phyloP scores from a whole-genome alignment of 371 early-diverging fungal genomes.

The Mucor velutinosus region DNA sequence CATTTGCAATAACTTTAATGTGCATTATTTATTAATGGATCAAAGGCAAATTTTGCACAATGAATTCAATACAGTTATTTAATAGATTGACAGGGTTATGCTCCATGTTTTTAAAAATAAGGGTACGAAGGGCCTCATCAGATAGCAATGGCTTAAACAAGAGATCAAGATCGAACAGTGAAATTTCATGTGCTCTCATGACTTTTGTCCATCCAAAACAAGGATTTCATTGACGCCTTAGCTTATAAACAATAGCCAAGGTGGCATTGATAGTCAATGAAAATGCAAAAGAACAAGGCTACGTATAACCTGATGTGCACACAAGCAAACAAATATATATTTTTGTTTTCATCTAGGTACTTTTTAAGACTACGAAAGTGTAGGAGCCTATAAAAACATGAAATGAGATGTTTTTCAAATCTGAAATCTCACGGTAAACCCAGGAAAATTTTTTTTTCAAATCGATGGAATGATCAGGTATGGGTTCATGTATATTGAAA shows the following conservation, averaged over 20 bases:
- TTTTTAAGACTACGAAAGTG: background rate
- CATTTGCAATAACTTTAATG: too few relatives aligned
- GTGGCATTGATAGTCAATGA: background rate
- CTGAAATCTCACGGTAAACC: conserved; percentile 3
- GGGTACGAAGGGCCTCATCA: background rate
- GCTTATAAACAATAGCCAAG: background rate
- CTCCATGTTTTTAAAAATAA: background rate
- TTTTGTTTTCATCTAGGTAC: background rate
- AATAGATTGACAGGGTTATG: background rate
- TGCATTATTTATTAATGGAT: too few relatives aligned
- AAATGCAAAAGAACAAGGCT: background rate
- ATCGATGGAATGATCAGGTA: background rate
- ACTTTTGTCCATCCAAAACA: background rate
- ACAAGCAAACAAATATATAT: background rate
- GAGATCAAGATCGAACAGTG: background rate
- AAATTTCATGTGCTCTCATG: background rate
- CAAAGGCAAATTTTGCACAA: background rate
- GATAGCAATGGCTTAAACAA: background rate
- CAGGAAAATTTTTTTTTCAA: background rate
- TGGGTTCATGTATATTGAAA: background rate
- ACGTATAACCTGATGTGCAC: background rate
- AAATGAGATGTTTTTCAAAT: background rate
- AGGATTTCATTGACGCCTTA: background rate
- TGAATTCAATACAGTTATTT: background rate
- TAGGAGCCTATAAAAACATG: background rate